Evolutionary conservation across 352 stramenopile genomes (phyloP).

Genomic region (Globisporangium cederbergense): DNA sequence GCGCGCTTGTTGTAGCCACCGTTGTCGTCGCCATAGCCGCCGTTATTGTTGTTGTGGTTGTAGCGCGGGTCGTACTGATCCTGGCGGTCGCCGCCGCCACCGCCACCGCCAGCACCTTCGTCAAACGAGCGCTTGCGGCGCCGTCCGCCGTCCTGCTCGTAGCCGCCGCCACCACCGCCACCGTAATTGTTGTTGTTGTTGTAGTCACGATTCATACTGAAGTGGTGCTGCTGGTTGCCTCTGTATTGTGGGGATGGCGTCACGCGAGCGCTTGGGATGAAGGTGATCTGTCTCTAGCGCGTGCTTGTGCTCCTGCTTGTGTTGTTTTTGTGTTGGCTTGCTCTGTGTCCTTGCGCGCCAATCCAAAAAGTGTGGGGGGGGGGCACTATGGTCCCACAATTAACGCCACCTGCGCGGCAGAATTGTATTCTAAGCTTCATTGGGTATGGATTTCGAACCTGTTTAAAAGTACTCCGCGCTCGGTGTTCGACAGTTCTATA

Average conservation of each 20-base stretch:
- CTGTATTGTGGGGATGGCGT: background rate
- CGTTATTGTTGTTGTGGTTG: constrained; percentile 14
- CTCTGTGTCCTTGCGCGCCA: constrained; percentile 4
- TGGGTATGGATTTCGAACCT: too few relatives aligned
- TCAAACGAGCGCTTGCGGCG: constrained; percentile 66
- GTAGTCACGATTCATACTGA: constrained; percentile 27
- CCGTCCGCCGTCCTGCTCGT: constrained; percentile 20
- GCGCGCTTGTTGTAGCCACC: constrained; percentile 53
- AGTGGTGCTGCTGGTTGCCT: background rate
- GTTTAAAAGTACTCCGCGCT: too few relatives aligned
- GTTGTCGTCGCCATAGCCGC: constrained; percentile 45
- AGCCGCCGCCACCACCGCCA: constrained; percentile 21
- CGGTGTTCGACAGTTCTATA: too few relatives aligned
- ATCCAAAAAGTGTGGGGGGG: constrained; percentile 4
- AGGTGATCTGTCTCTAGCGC: background rate
- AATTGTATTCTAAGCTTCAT: too few relatives aligned
- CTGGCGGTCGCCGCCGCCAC: constrained; percentile 5
- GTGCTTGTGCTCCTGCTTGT: background rate
- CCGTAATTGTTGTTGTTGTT: constrained; percentile 18
- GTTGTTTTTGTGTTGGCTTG: background rate
- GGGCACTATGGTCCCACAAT: background rate
- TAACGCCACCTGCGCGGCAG: background rate
- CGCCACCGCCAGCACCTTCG: constrained; percentile 24
- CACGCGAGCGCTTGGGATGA: background rate
- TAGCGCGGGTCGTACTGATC: constrained; percentile 16